These are phyloP conservation scores for Fusarium beomiforme DNA, from an alignment of 2,329 filamentous ascomycete species.

Conservation along the genomic window DNA sequence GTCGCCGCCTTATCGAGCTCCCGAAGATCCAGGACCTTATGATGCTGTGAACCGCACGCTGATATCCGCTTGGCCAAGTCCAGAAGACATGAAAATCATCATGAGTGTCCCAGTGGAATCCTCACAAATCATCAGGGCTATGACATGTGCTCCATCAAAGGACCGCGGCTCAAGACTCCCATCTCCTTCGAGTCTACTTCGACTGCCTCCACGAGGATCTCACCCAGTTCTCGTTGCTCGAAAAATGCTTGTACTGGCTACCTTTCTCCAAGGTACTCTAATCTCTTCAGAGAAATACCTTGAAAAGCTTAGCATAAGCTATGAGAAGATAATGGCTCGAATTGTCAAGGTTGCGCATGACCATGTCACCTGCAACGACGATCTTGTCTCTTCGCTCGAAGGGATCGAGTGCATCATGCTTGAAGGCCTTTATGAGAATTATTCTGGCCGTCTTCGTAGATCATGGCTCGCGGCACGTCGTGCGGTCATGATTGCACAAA, in stretches of 20 bases:
- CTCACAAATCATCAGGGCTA: constrained; percentile 49
- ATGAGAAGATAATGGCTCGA: constrained; percentile 35
- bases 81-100: constrained; percentile 52
- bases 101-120: constrained; percentile 42
- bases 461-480: constrained; percentile 58
- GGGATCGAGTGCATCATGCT: constrained; percentile 62
- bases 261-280: constrained; percentile 48
- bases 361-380: constrained; percentile 58
- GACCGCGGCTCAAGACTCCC: not conserved
- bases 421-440: constrained; percentile 57
- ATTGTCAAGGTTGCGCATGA: constrained; percentile 44
- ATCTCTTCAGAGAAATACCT: not conserved
- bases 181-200: constrained; percentile 46
- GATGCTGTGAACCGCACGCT: constrained; percentile 46
- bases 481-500: constrained; percentile 56
- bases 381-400: constrained; percentile 56
- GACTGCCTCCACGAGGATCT: constrained; percentile 23
- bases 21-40: not conserved
- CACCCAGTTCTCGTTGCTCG: constrained; percentile 56
- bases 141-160: constrained; percentile 45
- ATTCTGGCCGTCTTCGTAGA: constrained; percentile 56
- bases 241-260: constrained; percentile 52
- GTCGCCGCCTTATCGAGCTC: too few relatives aligned
- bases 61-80: constrained; percentile 50
- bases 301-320: constrained; percentile 23